Percentiles rank a stretch among this genome's conserved stretches.
Evolutionary conservation across 345 rosid genomes (phyloP).

Genomic region (Kandelia obovata): DNA sequence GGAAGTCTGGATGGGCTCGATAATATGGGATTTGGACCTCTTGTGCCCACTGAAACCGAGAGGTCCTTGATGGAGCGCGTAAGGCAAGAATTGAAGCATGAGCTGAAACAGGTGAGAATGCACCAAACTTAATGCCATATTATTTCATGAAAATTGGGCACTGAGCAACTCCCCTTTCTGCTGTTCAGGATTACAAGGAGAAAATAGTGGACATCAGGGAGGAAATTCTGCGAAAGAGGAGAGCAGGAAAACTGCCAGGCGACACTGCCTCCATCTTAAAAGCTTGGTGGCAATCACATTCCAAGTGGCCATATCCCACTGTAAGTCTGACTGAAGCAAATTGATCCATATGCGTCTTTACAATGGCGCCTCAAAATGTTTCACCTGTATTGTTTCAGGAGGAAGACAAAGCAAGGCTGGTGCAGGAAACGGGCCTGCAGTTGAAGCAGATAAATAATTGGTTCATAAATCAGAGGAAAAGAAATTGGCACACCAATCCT

Average conservation of each 20-base stretch:
- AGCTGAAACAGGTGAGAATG: conserved; percentile 67
- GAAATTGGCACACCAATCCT: conserved; percentile 78
- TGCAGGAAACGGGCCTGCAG: conserved; percentile 79
- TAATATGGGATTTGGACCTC: conserved; percentile 81
- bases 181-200: conserved; percentile 66
- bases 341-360: background rate
- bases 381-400: conserved; percentile 39
- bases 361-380: background rate
- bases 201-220: conserved; percentile 85
- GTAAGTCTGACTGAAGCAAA: conserved; percentile 31
- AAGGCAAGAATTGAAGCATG: conserved; percentile 80
- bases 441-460: conserved; percentile 86
- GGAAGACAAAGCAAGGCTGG: conserved; percentile 78
- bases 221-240: conserved; percentile 85
- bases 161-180: conserved; percentile 15
- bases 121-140: background rate
- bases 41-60: conserved; percentile 75
- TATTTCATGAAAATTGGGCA: background rate
- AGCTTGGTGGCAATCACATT: conserved; percentile 89
- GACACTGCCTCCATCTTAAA: conserved; percentile 71
- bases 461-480: conserved; percentile 89
- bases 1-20: conserved; percentile 51
- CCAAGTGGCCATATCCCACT: conserved; percentile 95
- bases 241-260: conserved; percentile 88
- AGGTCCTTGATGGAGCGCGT: conserved; percentile 88